Evolutionary conservation across 2,329 filamentous ascomycete species (phyloP).

Genomic region (Orbilia ellipsospora): DNA sequence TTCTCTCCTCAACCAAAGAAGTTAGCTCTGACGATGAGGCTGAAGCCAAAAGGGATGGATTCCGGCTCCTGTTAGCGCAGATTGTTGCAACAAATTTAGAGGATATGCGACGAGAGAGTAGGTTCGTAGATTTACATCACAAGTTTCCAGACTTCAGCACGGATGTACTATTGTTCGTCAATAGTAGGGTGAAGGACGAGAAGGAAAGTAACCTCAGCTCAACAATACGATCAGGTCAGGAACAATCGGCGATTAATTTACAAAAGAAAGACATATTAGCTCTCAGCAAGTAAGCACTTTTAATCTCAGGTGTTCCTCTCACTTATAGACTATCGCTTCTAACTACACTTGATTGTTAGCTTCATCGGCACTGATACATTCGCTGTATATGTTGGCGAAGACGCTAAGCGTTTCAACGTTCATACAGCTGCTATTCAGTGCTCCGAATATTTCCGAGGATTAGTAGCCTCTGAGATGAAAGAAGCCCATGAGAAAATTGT

Average conservation of each 20-base stretch:
- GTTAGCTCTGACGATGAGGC: too few relatives aligned
- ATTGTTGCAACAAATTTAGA: slow-evolving; percentile 18
- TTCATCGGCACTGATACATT: slow-evolving; percentile 8
- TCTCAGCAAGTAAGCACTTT: too few relatives aligned
- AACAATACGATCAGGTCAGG: too few relatives aligned
- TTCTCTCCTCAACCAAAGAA: too few relatives aligned
- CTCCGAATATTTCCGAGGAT: slow-evolving; percentile 29
- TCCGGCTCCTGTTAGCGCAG: slow-evolving; percentile 11
- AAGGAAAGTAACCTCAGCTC: too few relatives aligned
- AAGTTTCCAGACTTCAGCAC: slow-evolving; percentile 34
- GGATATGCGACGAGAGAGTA: not conserved
- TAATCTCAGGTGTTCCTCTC: too few relatives aligned
- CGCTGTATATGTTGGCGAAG: slow-evolving; percentile 23
- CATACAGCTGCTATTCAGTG: slow-evolving; percentile 24
- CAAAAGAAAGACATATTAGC: too few relatives aligned
- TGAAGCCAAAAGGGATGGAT: too few relatives aligned
- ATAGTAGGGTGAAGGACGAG: not conserved
- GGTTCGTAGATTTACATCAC: slow-evolving; percentile 33
- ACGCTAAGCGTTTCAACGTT: slow-evolving; percentile 20
- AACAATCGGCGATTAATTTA: too few relatives aligned
- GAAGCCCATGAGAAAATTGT: slow-evolving; percentile 24
- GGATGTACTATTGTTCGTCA: slow-evolving; percentile 39
- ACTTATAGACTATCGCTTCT: not conserved
- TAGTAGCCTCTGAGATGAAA: slow-evolving; percentile 25
- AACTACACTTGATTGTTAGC: slow-evolving; percentile 9